Evolutionary conservation across 2,329 filamentous ascomycete genomes (phyloP).

Genomic region (Catunica adiposa): DNA sequence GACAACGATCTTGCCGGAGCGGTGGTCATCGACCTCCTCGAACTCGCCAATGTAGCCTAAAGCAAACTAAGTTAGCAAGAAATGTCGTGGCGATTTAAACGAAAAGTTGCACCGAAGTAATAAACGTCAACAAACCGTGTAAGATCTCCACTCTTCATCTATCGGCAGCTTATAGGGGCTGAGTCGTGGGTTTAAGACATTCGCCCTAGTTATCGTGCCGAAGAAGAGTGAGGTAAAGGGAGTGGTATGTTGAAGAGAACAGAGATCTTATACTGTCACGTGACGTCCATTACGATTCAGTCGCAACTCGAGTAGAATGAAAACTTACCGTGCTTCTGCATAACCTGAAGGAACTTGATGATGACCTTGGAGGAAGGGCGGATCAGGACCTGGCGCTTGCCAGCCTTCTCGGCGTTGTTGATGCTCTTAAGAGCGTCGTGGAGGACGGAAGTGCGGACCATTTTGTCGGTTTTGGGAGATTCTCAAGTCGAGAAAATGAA

Average conservation of each 20-base stretch:
- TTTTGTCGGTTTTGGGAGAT: slow-evolving; percentile 67
- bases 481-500: slow-evolving; percentile 48
- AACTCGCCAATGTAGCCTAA: slow-evolving; percentile 98
- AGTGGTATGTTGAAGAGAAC: slow-evolving; percentile 2
- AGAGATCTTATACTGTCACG: background rate
- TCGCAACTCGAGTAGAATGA: background rate
- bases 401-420: slow-evolving; percentile 99
- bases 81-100: slow-evolving; percentile 92
- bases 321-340: slow-evolving; percentile 97
- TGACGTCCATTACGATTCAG: background rate
- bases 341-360: slow-evolving; percentile 96
- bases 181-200: slow-evolving; percentile 68
- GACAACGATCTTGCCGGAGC: slow-evolving; percentile 98
- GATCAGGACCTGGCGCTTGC: slow-evolving; percentile 98
- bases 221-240: slow-evolving; percentile 27
- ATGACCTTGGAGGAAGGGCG: slow-evolving; percentile 98
- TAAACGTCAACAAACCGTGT: slow-evolving; percentile 68
- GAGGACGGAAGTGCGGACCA: slow-evolving; percentile 98
- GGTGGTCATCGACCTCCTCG: slow-evolving; percentile 98
- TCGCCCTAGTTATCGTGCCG: slow-evolving; percentile 99
- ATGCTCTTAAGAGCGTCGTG: slow-evolving; percentile 98
- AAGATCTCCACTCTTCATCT: slow-evolving; percentile 84
- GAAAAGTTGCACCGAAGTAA: slow-evolving; percentile 54
- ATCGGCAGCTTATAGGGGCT: slow-evolving; percentile 99
- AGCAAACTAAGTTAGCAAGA: slow-evolving; percentile 30